These are phyloP conservation scores for Musa beccarii DNA, from an alignment of 176 grass and related monocot species.

Conservation along the genomic window DNA sequence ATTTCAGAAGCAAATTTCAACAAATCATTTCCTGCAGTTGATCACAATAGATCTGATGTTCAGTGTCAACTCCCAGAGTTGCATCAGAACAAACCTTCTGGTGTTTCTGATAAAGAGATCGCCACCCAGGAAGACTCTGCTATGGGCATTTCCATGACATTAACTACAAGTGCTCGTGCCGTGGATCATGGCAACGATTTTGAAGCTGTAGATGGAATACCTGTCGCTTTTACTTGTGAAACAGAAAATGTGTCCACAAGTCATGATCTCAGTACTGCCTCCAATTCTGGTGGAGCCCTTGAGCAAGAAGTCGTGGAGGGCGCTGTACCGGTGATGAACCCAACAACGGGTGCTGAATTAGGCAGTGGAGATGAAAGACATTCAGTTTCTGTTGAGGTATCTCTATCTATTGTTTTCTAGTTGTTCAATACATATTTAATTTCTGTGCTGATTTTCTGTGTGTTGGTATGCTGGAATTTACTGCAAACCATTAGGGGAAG, in stretches of 20 bases:
- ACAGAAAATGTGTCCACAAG: background rate
- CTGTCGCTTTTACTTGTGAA: background rate
- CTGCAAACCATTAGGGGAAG: background rate
- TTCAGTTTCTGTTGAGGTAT: constrained; percentile 41
- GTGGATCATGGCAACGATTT: background rate
- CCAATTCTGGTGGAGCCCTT: constrained; percentile 6
- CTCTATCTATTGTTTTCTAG: background rate
- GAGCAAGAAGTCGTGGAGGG: constrained; percentile 16
- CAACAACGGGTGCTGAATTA: constrained; percentile 14
- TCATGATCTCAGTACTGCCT: constrained; percentile 7
- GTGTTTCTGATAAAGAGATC: constrained; percentile 24
- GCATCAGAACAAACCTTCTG: constrained; percentile 8
- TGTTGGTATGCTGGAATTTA: background rate
- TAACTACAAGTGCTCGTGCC: background rate
- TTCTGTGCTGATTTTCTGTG: background rate
- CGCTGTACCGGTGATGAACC: background rate
- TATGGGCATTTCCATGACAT: background rate
- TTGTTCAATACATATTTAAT: constrained; percentile 1
- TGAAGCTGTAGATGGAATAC: background rate
- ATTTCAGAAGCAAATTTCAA: background rate
- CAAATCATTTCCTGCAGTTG: constrained; percentile 13
- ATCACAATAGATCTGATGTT: constrained; percentile 22
- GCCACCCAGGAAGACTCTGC: constrained; percentile 1
- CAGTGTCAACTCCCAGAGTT: constrained; percentile 6
- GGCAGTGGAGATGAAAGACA: constrained; percentile 2